Conservation (phyloP, 257 asterid species). For the Nicotiana attenuata region DNA sequence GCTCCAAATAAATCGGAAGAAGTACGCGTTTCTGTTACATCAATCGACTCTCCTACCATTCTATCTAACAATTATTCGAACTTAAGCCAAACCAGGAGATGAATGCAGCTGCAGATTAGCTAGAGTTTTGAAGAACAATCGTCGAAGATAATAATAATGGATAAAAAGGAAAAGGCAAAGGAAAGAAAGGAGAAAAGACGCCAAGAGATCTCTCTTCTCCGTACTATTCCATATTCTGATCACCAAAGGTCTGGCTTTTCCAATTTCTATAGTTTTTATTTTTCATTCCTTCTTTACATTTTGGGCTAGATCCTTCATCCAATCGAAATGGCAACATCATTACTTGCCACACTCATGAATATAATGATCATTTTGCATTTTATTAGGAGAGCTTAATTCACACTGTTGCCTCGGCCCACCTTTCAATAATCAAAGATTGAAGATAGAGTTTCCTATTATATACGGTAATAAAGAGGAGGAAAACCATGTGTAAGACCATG, state of each 20-base stretch:
- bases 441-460: too few relatives aligned
- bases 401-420: too few relatives aligned
- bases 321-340: neutral
- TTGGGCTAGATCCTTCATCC: neutral
- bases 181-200: constrained; percentile 75
- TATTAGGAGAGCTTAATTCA: too few relatives aligned
- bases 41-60: neutral
- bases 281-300: neutral
- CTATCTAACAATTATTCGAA: neutral
- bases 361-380: too few relatives aligned
- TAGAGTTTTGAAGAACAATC: neutral
- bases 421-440: too few relatives aligned
- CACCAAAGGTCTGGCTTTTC: constrained; percentile 46
- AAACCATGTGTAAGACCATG: neutral
- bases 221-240: constrained; percentile 74
- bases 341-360: too few relatives aligned
- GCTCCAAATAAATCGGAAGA: constrained; percentile 9
- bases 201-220: constrained; percentile 72
- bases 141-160: constrained; percentile 23
- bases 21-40: neutral
- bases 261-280: neutral
- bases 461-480: too few relatives aligned
- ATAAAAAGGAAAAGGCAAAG: constrained; percentile 60
- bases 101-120: neutral
- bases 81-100: neutral